Conservation (phyloP, 2,329 filamentous ascomycete species). For the Claviceps lovelessii region DNA sequence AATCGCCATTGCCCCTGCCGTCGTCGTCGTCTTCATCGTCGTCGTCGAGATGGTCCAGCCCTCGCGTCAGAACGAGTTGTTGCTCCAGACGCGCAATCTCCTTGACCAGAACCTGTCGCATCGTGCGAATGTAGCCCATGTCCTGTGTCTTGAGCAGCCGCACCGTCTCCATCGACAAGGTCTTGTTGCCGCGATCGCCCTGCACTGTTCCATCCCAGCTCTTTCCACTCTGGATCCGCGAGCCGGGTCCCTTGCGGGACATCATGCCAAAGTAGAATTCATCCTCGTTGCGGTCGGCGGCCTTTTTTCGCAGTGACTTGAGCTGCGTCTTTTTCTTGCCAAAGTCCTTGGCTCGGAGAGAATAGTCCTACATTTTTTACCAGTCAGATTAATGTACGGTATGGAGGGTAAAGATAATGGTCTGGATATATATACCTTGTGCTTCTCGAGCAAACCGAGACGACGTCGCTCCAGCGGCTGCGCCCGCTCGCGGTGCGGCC, state of each 20-base stretch:
- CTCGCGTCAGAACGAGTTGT: slow-evolving; percentile 31
- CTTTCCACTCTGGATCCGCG: slow-evolving; percentile 33
- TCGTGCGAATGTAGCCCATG: slow-evolving; percentile 47
- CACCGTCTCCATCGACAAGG: slow-evolving; percentile 41
- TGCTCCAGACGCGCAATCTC: slow-evolving; percentile 43
- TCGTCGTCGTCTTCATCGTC: slow-evolving; percentile 17
- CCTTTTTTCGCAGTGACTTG: slow-evolving; percentile 45
- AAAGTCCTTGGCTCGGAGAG: slow-evolving; percentile 50
- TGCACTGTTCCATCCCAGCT: slow-evolving; percentile 40
- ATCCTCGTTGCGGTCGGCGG: slow-evolving; percentile 53
- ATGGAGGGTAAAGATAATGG: background rate
- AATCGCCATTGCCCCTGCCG: slow-evolving; percentile 12
- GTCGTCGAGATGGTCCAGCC: slow-evolving; percentile 22
- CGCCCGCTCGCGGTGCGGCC: slow-evolving; percentile 78
- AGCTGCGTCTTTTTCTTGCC: slow-evolving; percentile 50
- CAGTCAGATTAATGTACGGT: background rate
- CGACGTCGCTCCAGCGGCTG: slow-evolving; percentile 72
- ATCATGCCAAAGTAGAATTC: slow-evolving; percentile 62
- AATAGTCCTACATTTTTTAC: slow-evolving; percentile 37
- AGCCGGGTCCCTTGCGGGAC: slow-evolving; percentile 42
- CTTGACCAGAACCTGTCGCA: slow-evolving; percentile 44
- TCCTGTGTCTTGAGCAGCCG: slow-evolving; percentile 57
- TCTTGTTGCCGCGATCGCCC: slow-evolving; percentile 42
- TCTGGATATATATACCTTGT: slow-evolving; percentile 46
- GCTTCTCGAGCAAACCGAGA: slow-evolving; percentile 88